phyloP scores from a whole-genome alignment of 2,329 filamentous ascomycete genomes.

The Monosporascus sp. region DNA sequence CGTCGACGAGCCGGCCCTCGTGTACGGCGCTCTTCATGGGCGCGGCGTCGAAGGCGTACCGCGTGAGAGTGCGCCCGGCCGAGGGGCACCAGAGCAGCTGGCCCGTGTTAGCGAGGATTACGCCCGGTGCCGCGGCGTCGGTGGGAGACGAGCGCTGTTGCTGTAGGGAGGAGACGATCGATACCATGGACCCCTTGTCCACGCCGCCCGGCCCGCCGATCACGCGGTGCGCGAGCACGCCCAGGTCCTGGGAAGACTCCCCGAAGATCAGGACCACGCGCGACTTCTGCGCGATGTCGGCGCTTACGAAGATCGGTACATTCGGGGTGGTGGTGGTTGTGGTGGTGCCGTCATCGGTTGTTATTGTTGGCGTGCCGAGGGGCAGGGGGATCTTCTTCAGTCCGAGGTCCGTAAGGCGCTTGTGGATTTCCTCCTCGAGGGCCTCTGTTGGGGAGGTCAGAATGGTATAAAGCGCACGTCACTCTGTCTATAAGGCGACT shows the following conservation, averaged over 20 bases:
- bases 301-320: slow-evolving; percentile 60
- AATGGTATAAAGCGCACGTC: too few species aligned
- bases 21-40: slow-evolving; percentile 61
- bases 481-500: too few species aligned
- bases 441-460: slow-evolving; percentile 43
- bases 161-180: slow-evolving; percentile 49
- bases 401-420: slow-evolving; percentile 57
- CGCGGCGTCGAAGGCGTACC: slow-evolving; percentile 49
- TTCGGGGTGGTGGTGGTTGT: slow-evolving; percentile 20
- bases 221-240: slow-evolving; percentile 66
- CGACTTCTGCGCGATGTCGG: slow-evolving; percentile 48
- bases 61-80: slow-evolving; percentile 54
- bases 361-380: slow-evolving; percentile 29
- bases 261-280: slow-evolving; percentile 72
- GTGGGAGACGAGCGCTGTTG: slow-evolving; percentile 28
- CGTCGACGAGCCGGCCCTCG: slow-evolving; percentile 44
- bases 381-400: slow-evolving; percentile 60
- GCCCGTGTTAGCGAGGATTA: slow-evolving; percentile 74
- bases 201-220: slow-evolving; percentile 60
- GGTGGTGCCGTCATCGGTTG: too few species aligned
- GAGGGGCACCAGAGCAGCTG: slow-evolving; percentile 72
- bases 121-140: slow-evolving; percentile 41
- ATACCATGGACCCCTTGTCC: slow-evolving; percentile 63
- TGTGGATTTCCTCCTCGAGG: slow-evolving; percentile 52
- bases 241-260: slow-evolving; percentile 66